phyloP scores from a whole-genome alignment of 164 flowering plant genomes.

The Annona squamosa region DNA sequence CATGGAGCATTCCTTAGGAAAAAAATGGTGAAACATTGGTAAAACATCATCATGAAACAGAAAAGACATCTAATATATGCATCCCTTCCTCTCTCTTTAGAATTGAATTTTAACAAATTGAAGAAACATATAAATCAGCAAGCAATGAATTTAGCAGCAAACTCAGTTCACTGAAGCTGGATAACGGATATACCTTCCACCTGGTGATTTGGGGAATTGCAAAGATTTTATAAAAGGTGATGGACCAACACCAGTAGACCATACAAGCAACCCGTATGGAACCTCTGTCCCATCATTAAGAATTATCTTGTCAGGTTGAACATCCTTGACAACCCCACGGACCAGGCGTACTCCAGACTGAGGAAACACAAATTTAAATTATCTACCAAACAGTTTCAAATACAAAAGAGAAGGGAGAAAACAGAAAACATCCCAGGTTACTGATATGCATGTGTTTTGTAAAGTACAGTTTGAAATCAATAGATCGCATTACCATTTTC shows the following conservation, averaged over 20 bases:
- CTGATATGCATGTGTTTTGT: neutral
- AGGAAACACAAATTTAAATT: neutral
- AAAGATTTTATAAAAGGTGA: constrained; percentile 56
- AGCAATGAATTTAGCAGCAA: neutral
- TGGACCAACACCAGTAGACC: constrained; percentile 99
- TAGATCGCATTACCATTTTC: neutral
- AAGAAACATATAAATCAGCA: neutral
- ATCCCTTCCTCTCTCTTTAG: neutral
- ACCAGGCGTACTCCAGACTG: constrained; percentile 94
- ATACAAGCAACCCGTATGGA: constrained; percentile 88
- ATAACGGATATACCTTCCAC: constrained; percentile 59
- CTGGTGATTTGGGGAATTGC: constrained; percentile 70
- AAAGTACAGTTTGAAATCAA: neutral
- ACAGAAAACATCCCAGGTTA: neutral
- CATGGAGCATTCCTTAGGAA: no score
- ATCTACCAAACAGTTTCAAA: neutral
- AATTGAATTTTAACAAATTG: neutral
- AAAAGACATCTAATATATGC: no score
- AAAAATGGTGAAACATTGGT: no score
- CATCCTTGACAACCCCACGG: constrained; percentile 89
- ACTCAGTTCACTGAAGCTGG: neutral
- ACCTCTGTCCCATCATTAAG: constrained; percentile 89
- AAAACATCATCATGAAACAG: no score
- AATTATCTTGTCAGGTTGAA: constrained; percentile 58
- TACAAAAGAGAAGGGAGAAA: no score